phyloP scores from a whole-genome alignment of 192 early-diverging fungal genomes.

The Coemansia sp. region DNA sequence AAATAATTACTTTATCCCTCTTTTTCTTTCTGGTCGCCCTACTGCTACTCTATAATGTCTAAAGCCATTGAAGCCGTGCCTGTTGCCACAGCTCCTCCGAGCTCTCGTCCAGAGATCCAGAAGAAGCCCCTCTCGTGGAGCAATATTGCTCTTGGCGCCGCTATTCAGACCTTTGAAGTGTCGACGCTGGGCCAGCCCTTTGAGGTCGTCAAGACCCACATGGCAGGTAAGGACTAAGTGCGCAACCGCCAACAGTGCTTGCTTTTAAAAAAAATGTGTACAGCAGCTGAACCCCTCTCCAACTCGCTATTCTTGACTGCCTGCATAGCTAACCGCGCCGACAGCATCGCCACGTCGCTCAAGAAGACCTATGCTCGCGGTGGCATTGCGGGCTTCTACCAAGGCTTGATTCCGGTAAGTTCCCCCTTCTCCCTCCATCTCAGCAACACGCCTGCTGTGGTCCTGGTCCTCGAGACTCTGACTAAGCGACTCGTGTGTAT shows the following conservation, averaged over 20 bases:
- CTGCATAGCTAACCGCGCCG: slow-evolving; percentile 85
- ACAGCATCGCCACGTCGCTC: slow-evolving; percentile 73
- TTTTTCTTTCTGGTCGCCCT: not conserved
- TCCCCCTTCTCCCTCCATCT: too few species aligned
- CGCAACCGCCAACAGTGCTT: not conserved
- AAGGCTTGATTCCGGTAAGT: slow-evolving; percentile 83
- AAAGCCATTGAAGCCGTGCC: slow-evolving; percentile 23
- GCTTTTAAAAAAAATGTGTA: not conserved
- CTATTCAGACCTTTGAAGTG: slow-evolving; percentile 89
- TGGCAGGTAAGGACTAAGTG: slow-evolving; percentile 66
- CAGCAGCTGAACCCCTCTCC: not conserved
- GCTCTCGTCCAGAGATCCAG: slow-evolving; percentile 38
- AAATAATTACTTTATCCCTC: not conserved
- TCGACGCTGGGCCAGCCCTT: slow-evolving; percentile 95
- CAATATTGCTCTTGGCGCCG: slow-evolving; percentile 89
- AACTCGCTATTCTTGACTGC: not conserved
- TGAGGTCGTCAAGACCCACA: slow-evolving; percentile 95
- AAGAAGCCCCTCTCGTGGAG: slow-evolving; percentile 88
- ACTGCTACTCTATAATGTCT: slow-evolving; percentile 22
- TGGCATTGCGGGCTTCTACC: slow-evolving; percentile 92
- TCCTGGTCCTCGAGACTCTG: not conserved
- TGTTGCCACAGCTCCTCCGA: not conserved
- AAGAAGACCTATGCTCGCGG: slow-evolving; percentile 82
- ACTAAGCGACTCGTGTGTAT: not conserved
- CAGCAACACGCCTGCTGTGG: not conserved